A percentile compares a stretch with the other conserved stretches of the same genome.
Evolutionary conservation across 2,329 filamentous ascomycete species (phyloP).

Genomic region (Colletotrichum gloeosporioides): DNA sequence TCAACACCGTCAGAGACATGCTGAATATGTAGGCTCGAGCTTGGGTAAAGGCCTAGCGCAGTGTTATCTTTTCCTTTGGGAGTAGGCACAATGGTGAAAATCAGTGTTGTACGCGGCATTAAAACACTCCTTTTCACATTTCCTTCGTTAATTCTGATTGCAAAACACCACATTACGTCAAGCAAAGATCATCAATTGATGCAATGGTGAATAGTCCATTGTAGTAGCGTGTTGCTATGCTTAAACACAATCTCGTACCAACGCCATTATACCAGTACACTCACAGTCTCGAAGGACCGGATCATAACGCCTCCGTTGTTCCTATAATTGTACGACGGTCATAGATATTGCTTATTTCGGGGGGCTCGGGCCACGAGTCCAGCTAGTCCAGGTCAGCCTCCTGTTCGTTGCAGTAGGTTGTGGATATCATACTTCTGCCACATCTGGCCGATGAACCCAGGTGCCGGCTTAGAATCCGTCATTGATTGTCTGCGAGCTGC

Average conservation of each 20-base stretch:
- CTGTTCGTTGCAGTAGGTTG: rapidly evolving
- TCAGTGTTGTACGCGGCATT: too few species aligned
- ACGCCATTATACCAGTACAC: neutral
- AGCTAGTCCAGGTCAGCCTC: slow-evolving; percentile 27
- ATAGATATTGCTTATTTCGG: slow-evolving; percentile 26
- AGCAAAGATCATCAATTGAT: neutral
- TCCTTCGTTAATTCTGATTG: neutral
- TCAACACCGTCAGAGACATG: too few species aligned
- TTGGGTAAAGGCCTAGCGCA: too few species aligned
- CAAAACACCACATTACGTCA: neutral
- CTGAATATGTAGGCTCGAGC: too few species aligned
- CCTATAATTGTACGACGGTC: neutral
- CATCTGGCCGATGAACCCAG: slow-evolving; percentile 58
- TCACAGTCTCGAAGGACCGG: slow-evolving; percentile 2
- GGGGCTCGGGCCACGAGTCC: slow-evolving; percentile 34
- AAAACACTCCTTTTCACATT: rapidly evolving
- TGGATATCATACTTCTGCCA: slow-evolving; percentile 57
- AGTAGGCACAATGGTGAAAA: too few species aligned
- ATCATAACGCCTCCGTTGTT: neutral
- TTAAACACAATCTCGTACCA: neutral
- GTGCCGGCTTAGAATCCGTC: slow-evolving; percentile 54
- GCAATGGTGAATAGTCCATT: neutral
- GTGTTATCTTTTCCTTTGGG: too few species aligned
- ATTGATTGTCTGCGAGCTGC: slow-evolving; percentile 59
- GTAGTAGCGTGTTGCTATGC: neutral